These are phyloP conservation scores for Betula pendula DNA, from an alignment of 306 rosid species.

Conservation along the genomic window DNA sequence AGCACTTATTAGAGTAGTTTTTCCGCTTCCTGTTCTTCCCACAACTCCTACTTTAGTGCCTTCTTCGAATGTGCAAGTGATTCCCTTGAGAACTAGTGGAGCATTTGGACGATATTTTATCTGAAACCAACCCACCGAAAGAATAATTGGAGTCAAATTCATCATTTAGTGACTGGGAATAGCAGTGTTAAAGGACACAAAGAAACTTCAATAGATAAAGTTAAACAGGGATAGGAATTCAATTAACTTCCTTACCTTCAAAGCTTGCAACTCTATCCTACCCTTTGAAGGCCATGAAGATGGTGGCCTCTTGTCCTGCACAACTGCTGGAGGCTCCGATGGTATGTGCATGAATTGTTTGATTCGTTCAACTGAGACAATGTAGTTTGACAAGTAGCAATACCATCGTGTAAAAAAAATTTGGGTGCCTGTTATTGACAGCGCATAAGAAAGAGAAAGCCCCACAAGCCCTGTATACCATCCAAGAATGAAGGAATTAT, in stretches of 20 bases:
- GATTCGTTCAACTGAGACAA: conserved; percentile 77
- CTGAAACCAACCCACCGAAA: conserved; percentile 35
- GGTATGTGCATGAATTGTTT: conserved; percentile 76
- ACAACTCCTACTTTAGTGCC: conserved; percentile 78
- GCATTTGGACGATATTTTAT: conserved; percentile 63
- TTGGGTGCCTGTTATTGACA: conserved; percentile 44
- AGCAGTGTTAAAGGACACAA: background rate
- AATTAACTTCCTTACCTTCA: conserved; percentile 40
- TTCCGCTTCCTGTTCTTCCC: conserved; percentile 89
- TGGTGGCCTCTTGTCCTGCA: conserved; percentile 59
- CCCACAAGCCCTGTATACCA: conserved; percentile 69
- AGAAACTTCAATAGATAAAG: background rate
- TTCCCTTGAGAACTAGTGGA: conserved; percentile 68
- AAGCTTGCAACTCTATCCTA: conserved; percentile 57
- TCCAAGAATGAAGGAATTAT: background rate
- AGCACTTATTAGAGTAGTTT: conserved; percentile 77
- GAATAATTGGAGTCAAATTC: background rate
- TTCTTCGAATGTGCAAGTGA: conserved; percentile 65
- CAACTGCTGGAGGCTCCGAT: conserved; percentile 59
- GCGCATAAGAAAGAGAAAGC: conserved; percentile 72
- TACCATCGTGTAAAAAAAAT: conserved; percentile 51
- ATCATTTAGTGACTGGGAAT: background rate
- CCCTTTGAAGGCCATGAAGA: conserved; percentile 77
- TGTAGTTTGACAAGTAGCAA: conserved; percentile 52
- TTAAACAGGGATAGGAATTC: background rate